Conservation (phyloP, 352 stramenopile species). For the Globisporangium takayamanum region DNA sequence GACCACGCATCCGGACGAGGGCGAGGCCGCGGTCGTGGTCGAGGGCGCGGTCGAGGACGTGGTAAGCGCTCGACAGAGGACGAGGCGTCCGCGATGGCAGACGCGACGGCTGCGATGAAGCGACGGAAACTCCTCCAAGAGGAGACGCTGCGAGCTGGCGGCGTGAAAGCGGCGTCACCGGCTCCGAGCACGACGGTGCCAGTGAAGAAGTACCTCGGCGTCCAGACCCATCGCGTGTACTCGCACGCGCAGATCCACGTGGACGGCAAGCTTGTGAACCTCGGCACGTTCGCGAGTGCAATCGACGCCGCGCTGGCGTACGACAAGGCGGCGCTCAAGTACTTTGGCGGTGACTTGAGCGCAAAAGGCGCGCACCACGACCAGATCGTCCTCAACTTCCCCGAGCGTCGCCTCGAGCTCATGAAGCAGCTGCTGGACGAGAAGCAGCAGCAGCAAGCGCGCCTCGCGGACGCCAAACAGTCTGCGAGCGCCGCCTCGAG, state of each 20-base stretch:
- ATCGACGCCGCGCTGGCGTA: conserved; percentile 76
- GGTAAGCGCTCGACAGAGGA: conserved; percentile 46
- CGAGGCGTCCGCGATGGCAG: neutral
- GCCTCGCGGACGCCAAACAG: conserved; percentile 15
- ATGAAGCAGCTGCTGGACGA: conserved; percentile 60
- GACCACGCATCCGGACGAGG: conserved; percentile 17
- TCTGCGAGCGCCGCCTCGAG: neutral
- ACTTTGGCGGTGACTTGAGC: conserved; percentile 51
- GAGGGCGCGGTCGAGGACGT: conserved; percentile 37
- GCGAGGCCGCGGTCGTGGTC: conserved; percentile 26
- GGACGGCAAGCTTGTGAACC: conserved; percentile 67
- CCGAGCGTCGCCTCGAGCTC: conserved; percentile 48
- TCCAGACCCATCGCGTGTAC: conserved; percentile 64
- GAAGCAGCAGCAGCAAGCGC: conserved; percentile 43
- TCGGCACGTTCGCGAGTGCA: conserved; percentile 62
- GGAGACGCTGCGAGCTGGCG: neutral
- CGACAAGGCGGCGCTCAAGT: conserved; percentile 69
- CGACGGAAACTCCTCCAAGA: conserved; percentile 24
- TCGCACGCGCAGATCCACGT: conserved; percentile 76
- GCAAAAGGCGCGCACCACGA: conserved; percentile 34
- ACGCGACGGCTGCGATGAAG: conserved; percentile 14
- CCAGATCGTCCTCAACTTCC: conserved; percentile 70
- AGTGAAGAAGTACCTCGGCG: conserved; percentile 65
- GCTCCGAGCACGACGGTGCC: conserved; percentile 1
- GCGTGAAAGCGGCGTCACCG: neutral